These are phyloP conservation scores for Fraxinus platypoda DNA, from an alignment of 305 asterid species.

Conservation along the genomic window DNA sequence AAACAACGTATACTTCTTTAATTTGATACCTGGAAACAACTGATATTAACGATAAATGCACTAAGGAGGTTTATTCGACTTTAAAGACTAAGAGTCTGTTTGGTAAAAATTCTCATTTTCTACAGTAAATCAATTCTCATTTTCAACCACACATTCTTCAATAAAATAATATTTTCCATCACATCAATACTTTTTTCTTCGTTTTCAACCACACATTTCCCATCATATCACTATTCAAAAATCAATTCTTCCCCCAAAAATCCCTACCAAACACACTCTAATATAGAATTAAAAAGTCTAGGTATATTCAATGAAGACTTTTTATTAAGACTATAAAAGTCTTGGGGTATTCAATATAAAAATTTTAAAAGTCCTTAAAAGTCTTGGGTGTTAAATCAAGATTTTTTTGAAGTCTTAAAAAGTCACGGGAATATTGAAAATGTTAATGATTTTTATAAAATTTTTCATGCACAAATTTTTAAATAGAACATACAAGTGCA, in stretches of 20 bases:
- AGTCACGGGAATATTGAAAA: neutral
- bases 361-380: neutral
- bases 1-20: neutral
- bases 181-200: no score
- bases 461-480: neutral
- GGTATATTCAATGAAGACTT: neutral
- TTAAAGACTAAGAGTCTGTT: no score
- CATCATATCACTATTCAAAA: no score
- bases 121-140: no score
- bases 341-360: neutral
- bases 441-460: neutral
- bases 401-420: neutral
- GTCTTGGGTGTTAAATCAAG: neutral
- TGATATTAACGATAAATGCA: neutral
- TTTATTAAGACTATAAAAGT: neutral
- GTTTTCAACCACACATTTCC: no score
- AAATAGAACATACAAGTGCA: neutral
- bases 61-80: neutral
- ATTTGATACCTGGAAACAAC: neutral
- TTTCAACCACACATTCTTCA: no score
- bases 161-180: no score
- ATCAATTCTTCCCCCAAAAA: no score
- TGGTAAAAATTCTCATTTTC: no score
- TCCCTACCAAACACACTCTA: no score
- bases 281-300: neutral